A percentile compares a stretch with the other conserved stretches of the same genome.
Evolutionary conservation across 176 grass and related monocot genomes (phyloP).

Genomic region (Oropetium thomaeum): DNA sequence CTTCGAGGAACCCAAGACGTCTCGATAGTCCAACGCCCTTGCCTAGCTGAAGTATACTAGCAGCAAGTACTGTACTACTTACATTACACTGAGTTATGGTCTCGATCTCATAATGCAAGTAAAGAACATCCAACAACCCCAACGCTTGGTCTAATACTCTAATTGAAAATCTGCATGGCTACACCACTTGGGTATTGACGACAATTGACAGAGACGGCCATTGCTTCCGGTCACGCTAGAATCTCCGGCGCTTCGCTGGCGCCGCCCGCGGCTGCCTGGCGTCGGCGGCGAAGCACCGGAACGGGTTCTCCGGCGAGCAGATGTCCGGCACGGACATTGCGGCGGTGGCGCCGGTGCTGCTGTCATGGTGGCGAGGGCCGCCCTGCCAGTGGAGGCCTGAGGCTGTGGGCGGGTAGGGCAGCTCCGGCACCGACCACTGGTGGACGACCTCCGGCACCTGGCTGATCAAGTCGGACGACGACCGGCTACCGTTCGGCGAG

Average conservation of each 20-base stretch:
- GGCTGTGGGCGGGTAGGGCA: conserved; percentile 60
- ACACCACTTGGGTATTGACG: not conserved
- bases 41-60: not conserved
- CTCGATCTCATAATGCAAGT: not conserved
- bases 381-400: conserved; percentile 72
- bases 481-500: conserved; percentile 47
- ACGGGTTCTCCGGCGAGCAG: conserved; percentile 41
- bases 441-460: conserved; percentile 65
- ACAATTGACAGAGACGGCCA: not conserved
- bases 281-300: conserved; percentile 33
- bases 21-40: not conserved
- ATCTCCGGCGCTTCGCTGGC: conserved; percentile 41
- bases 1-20: conserved; percentile 6
- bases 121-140: not conserved
- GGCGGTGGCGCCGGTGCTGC: not conserved
- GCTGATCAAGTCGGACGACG: conserved; percentile 43
- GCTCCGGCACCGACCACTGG: conserved; percentile 68
- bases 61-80: not conserved
- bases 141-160: not conserved
- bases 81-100: not conserved
- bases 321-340: conserved; percentile 61
- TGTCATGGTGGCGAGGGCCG: not conserved
- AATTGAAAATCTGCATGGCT: not conserved
- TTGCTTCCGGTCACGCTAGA: not conserved
- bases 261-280: not conserved